Base-by-base conservation (phyloP, 345 rosid species). In the Turritis glabra region DNA sequence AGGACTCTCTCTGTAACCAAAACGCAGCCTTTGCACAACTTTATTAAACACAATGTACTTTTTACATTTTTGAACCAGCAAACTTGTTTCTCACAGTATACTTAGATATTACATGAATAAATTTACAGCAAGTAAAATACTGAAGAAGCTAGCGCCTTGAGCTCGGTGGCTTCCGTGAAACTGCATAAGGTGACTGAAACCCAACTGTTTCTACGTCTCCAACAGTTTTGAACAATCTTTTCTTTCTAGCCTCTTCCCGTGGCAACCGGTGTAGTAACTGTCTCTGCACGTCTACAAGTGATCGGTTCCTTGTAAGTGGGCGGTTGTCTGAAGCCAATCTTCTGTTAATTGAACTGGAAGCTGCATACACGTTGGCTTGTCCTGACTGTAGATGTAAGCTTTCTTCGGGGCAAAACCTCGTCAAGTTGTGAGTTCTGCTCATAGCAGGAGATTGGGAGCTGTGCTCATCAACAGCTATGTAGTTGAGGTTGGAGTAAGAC, bases 201-300 rank as follows among this genome's bases (percentile, higher is more conserved):
- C 97, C 97, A 47, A 91, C 85, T 50, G 80, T 61, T 69, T 91
- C 91, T 9, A 91, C 89, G 23, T 79, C 91, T 72, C 97, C 97
- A 38, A 80, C 95, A 5, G 97, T 91, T 68, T 83, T 91, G 80
- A 79, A 76, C 79, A 86, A 33, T 41, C 95, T 61, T 81, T 85
- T 78, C 72, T 79, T 91, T 63, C 79, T 75, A 59, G 86, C 84
- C 77, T 89, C 92, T 83, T 91, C 91, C 41, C 80, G 79, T 52
- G 84, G 68, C 3, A 91, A 88, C 51, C 82, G 80, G 70, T 87
- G 91, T 2, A 83, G 81, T 47, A 81, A 66, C 58, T 84, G 89
- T 80, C 89, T 89, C 15, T 88, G 85, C 44, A 86, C 77, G 55
- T 91, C 93, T 23, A 87, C 86, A 21, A 89, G 79, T 4, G 97